A percentile compares a stretch with the other conserved stretches of the same genome.
phyloP scores from a whole-genome alignment of 208 protist genomes.

The Angomonas ambiguus region DNA sequence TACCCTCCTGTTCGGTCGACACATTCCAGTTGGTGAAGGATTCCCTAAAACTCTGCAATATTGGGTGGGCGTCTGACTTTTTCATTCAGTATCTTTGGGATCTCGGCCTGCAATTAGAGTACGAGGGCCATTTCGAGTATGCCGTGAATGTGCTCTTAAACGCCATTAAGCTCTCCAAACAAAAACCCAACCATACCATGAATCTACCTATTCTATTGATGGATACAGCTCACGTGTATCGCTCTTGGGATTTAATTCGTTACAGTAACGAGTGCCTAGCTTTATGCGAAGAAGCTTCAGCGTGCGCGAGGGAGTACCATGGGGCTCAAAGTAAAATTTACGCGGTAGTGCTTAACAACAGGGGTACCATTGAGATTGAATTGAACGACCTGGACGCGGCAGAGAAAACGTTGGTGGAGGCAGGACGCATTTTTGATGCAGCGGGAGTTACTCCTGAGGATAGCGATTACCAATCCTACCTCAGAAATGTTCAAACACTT shows the following conservation, averaged over 20 bases:
- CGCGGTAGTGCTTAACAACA: constrained; percentile 64
- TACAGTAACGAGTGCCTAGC: constrained; percentile 47
- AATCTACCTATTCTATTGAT: constrained; percentile 55
- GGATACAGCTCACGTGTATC: constrained; percentile 68
- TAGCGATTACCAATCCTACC: constrained; percentile 58
- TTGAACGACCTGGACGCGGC: constrained; percentile 40
- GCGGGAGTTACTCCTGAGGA: constrained; percentile 46
- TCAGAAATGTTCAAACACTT: constrained; percentile 45
- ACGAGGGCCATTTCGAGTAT: constrained; percentile 52
- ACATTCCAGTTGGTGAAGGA: constrained; percentile 55
- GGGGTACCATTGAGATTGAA: constrained; percentile 62
- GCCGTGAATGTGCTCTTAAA: constrained; percentile 49
- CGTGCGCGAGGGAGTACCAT: constrained; percentile 43
- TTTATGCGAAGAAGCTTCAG: constrained; percentile 48
- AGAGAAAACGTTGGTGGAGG: constrained; percentile 29
- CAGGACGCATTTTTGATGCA: constrained; percentile 36
- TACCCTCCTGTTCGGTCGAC: constrained; percentile 66
- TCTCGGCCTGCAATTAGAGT: constrained; percentile 51
- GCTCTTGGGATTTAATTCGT: constrained; percentile 52
- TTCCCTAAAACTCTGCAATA: constrained; percentile 62
- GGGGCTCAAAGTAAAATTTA: constrained; percentile 46
- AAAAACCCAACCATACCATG: constrained; percentile 46
- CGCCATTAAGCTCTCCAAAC: constrained; percentile 59
- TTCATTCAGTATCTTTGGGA: constrained; percentile 70
- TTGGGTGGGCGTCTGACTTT: constrained; percentile 73